These are phyloP conservation scores for Gaertneriomyces sp. DNA, from an alignment of 192 early-diverging fungal genomes.

Conservation along the genomic window DNA sequence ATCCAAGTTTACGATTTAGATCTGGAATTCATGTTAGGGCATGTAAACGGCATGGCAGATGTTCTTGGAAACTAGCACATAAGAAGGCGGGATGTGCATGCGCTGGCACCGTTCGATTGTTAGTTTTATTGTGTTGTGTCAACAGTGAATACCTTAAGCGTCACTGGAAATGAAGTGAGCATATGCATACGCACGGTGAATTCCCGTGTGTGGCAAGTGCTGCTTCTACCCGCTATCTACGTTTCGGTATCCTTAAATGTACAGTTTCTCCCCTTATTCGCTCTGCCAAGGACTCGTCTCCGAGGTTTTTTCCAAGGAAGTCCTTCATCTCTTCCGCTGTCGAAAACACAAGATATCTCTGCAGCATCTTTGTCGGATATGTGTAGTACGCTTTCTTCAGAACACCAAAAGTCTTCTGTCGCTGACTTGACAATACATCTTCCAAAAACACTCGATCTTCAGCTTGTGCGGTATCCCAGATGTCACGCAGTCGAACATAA, in stretches of 20 bases:
- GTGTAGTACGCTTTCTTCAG: conserved; percentile 29
- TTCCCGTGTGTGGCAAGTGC: too few species aligned
- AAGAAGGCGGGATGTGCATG: too few species aligned
- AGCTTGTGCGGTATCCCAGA: background rate
- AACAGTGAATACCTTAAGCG: too few species aligned
- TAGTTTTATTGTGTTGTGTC: too few species aligned
- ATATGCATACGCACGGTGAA: too few species aligned
- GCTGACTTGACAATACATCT: background rate
- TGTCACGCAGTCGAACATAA: background rate
- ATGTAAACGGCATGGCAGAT: too few species aligned
- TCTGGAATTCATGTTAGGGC: too few species aligned
- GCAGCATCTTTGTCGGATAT: conserved; percentile 7
- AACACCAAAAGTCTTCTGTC: conserved; percentile 13
- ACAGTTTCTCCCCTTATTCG: conserved; percentile 4
- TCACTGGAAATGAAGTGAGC: too few species aligned
- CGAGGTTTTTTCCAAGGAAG: background rate
- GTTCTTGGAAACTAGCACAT: too few species aligned
- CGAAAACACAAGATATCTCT: background rate
- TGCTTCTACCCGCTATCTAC: background rate
- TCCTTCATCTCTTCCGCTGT: background rate
- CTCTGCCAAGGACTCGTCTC: background rate
- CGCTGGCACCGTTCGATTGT: too few species aligned
- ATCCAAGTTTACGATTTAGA: too few species aligned
- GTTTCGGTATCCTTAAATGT: conserved; percentile 11
- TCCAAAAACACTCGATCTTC: background rate